These are phyloP conservation scores for Trichosporon faecale DNA, from an alignment of 1,284 basidiomycete genomes.

Conservation along the genomic window DNA sequence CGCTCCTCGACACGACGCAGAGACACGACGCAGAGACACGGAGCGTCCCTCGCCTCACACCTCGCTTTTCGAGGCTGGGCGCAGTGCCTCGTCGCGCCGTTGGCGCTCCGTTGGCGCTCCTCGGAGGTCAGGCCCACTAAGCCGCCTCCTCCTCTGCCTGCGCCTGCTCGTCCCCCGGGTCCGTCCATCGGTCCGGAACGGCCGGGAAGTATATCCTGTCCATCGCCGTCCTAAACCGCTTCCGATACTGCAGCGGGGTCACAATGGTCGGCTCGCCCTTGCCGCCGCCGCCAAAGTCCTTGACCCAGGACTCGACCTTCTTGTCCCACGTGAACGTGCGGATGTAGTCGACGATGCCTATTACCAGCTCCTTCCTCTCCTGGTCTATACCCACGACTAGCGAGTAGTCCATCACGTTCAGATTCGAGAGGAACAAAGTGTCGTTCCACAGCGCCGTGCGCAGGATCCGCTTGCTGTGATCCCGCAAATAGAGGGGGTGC, in stretches of 20 bases:
- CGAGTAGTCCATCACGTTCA: constrained; percentile 99
- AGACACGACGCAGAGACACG: too few relatives aligned
- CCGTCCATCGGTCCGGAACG: constrained; percentile 50
- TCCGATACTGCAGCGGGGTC: constrained; percentile 61
- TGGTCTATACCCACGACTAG: constrained; percentile 90
- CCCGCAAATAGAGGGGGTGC: constrained; percentile 86
- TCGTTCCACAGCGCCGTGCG: constrained; percentile 90
- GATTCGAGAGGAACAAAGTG: constrained; percentile 76
- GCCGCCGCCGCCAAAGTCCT: constrained; percentile 76
- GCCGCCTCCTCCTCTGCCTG: constrained; percentile 3
- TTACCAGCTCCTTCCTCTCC: constrained; percentile 74
- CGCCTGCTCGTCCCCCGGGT: neutral
- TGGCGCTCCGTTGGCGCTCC: too few relatives aligned
- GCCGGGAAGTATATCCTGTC: constrained; percentile 71
- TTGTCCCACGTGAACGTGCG: constrained; percentile 69
- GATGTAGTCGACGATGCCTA: constrained; percentile 80
- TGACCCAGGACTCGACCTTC: constrained; percentile 95
- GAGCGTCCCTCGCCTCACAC: too few relatives aligned
- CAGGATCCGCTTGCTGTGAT: constrained; percentile 90
- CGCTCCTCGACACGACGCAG: too few relatives aligned
- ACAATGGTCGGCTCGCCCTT: constrained; percentile 90
- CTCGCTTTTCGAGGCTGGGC: too few relatives aligned
- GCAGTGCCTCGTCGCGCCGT: too few relatives aligned
- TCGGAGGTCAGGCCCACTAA: neutral
- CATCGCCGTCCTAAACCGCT: constrained; percentile 86